These are phyloP conservation scores for Fagopyrum esculentum DNA, from an alignment of 148 eudicot species.

Conservation along the genomic window DNA sequence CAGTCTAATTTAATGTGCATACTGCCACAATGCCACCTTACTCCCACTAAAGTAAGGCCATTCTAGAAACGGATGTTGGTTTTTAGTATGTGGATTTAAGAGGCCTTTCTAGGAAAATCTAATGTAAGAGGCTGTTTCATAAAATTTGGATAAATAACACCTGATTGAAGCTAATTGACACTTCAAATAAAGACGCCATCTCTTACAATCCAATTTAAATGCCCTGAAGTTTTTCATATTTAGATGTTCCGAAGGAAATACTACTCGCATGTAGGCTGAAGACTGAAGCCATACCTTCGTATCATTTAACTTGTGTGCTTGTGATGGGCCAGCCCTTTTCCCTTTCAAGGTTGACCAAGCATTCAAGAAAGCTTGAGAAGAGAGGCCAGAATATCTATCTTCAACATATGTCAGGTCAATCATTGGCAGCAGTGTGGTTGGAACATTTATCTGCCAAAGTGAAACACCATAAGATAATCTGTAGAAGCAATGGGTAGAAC, in stretches of 20 bases:
- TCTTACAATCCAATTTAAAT: not conserved
- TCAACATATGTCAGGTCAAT: conserved; percentile 50
- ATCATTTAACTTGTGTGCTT: conserved; percentile 2
- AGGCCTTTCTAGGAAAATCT: too few relatives aligned
- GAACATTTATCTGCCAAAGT: conserved; percentile 39
- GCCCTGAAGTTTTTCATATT: not conserved
- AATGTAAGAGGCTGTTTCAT: too few relatives aligned
- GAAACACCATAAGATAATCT: not conserved
- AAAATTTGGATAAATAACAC: too few relatives aligned
- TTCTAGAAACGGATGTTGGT: too few relatives aligned
- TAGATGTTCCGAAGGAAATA: not conserved
- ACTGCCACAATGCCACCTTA: too few relatives aligned
- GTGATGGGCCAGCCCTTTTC: conserved; percentile 13
- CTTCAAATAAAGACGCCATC: not conserved
- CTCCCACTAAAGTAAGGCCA: too few relatives aligned
- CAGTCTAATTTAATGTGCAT: too few relatives aligned
- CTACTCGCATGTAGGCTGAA: not conserved
- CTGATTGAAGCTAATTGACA: not conserved
- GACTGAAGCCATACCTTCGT: conserved; percentile 12
- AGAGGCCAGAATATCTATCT: conserved; percentile 64
- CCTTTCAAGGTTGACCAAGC: conserved; percentile 63
- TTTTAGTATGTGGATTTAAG: too few relatives aligned
- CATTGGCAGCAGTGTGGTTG: conserved; percentile 39
- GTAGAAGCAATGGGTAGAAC: not conserved
- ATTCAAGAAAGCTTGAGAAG: conserved; percentile 37